A percentile compares a stretch with the other conserved stretches of the same genome.
These are phyloP conservation scores for Irpex sp. DNA, from an alignment of 1,284 basidiomycete species.

Conservation along the genomic window DNA sequence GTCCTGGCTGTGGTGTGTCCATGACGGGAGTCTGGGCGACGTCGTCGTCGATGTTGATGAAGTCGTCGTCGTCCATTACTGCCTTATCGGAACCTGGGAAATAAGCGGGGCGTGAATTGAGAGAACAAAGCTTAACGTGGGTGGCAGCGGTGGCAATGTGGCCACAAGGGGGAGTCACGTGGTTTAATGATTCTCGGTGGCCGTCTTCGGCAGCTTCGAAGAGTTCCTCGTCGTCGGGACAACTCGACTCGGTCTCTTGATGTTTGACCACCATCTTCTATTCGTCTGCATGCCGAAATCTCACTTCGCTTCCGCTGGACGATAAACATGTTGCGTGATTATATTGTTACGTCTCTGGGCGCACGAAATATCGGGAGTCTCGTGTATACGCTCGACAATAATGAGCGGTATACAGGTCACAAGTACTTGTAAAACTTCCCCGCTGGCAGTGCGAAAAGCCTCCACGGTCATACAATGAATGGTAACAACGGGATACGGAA, in stretches of 20 bases:
- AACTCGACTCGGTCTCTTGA: not conserved
- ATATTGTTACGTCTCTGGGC: no score
- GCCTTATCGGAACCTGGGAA: slow-evolving; percentile 23
- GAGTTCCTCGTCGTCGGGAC: not conserved
- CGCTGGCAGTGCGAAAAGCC: not conserved
- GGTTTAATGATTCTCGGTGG: not conserved
- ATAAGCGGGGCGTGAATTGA: not conserved
- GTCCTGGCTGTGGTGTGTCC: slow-evolving; percentile 8
- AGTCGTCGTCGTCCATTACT: slow-evolving; percentile 46
- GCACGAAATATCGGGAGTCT: no score
- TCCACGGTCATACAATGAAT: not conserved
- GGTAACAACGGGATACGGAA: not conserved
- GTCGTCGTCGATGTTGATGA: slow-evolving; percentile 64
- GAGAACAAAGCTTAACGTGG: not conserved
- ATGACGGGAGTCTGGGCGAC: slow-evolving; percentile 22
- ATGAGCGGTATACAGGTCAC: no score
- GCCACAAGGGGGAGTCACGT: not conserved
- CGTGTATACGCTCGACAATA: no score
- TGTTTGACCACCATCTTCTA: not conserved
- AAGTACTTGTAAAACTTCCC: not conserved
- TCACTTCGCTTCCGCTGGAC: no score
- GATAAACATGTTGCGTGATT: no score
- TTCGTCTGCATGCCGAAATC: not conserved
- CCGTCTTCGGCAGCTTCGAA: not conserved
- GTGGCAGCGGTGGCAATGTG: not conserved